Evolutionary conservation across 257 asterid genomes (phyloP).

Genomic region (Vinca minor): DNA sequence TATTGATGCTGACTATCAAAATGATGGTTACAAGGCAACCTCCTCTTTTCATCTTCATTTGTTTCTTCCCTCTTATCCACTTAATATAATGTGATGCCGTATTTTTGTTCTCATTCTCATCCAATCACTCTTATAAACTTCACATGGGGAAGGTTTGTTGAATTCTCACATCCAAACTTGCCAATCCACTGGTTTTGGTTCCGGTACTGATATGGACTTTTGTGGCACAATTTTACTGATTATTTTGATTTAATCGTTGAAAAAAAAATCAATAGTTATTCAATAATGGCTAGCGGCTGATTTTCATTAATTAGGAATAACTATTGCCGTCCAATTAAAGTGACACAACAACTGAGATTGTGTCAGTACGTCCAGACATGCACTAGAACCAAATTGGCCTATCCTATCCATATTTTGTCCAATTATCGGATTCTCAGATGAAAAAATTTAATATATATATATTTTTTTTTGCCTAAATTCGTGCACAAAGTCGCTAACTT

Average conservation of each 20-base stretch:
- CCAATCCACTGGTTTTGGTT: conserved; percentile 1
- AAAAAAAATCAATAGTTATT: no score
- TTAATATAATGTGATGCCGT: not conserved
- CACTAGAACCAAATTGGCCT: no score
- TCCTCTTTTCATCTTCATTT: not conserved
- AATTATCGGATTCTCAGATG: not conserved
- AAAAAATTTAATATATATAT: no score
- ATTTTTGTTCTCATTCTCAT: not conserved
- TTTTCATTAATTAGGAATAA: no score
- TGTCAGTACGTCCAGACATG: no score
- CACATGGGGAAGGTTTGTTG: conserved; percentile 26
- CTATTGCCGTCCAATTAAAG: no score
- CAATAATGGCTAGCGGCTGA: no score
- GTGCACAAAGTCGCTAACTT: not conserved
- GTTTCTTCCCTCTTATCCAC: conserved; percentile 23
- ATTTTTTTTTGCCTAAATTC: conserved; percentile 6
- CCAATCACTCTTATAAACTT: not conserved
- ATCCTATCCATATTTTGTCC: conserved; percentile 11
- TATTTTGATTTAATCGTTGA: no score
- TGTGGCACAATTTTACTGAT: no score
- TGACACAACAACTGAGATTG: no score
- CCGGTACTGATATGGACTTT: no score
- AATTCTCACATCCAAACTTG: conserved; percentile 19
- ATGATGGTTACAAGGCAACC: conserved; percentile 31
- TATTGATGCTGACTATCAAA: conserved; percentile 16